Conservation (phyloP, 202 grass and related monocot genomes). For the Panicum hallii region DNA sequence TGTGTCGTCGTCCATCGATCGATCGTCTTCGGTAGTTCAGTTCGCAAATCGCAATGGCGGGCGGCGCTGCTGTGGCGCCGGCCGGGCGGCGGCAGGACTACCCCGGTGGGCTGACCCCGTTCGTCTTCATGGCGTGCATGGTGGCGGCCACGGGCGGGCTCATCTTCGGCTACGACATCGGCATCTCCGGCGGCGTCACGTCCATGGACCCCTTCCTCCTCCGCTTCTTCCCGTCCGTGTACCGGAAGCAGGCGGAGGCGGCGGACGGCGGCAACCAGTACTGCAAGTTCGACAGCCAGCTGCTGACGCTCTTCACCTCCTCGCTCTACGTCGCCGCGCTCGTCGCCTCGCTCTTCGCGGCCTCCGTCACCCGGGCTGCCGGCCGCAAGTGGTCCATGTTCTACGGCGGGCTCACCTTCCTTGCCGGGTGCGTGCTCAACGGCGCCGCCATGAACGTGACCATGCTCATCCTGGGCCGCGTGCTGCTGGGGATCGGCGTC, state of each 20-base stretch:
- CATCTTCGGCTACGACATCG: constrained; percentile 71
- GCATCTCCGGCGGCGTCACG: constrained; percentile 44
- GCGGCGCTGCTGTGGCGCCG: not conserved
- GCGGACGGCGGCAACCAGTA: constrained; percentile 47
- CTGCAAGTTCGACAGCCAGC: constrained; percentile 66
- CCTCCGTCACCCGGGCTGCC: not conserved
- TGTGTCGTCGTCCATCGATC: too few relatives aligned
- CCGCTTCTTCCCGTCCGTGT: constrained; percentile 43
- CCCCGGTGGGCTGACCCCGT: constrained; percentile 46
- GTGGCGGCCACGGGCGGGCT: constrained; percentile 59
- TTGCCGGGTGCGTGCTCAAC: constrained; percentile 36
- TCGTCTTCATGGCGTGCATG: constrained; percentile 47
- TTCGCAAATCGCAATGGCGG: not conserved
- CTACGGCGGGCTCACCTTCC: constrained; percentile 23
- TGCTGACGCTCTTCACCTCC: constrained; percentile 58
- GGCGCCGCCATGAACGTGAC: not conserved
- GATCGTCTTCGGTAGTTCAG: not conserved
- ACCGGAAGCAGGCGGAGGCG: constrained; percentile 1
- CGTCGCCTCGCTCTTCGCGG: constrained; percentile 8
- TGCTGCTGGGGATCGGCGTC: constrained; percentile 43
- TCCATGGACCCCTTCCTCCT: constrained; percentile 35
- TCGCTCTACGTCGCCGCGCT: constrained; percentile 52
- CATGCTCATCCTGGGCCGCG: constrained; percentile 49
- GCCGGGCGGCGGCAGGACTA: constrained; percentile 32
- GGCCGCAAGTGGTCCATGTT: constrained; percentile 48